phyloP scores from a whole-genome alignment of 805 yeast species.

The Metschnikowia similis region DNA sequence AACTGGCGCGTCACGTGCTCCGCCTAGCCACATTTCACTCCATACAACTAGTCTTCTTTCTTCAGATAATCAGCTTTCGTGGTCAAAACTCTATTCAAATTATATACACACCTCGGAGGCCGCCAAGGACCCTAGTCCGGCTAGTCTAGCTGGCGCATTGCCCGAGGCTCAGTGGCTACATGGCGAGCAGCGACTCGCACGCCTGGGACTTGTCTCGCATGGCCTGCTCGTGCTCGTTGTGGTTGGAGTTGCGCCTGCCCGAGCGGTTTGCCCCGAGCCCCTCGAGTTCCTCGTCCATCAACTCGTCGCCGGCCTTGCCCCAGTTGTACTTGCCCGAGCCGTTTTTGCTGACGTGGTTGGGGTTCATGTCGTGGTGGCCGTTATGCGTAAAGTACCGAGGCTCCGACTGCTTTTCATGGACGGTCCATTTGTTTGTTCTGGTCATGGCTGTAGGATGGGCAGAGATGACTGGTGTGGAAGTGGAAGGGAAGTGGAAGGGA shows the following conservation, averaged over 20 bases:
- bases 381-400: constrained; percentile 77
- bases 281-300: constrained; percentile 47
- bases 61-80: too few relatives aligned
- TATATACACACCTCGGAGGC: too few relatives aligned
- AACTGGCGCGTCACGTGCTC: too few relatives aligned
- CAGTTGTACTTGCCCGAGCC: constrained; percentile 88
- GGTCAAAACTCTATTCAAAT: too few relatives aligned
- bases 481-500: too few relatives aligned
- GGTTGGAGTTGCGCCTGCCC: constrained; percentile 39
- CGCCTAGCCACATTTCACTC: too few relatives aligned
- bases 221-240: constrained; percentile 28
- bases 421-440: constrained; percentile 76
- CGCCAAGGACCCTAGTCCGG: too few relatives aligned
- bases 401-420: constrained; percentile 54
- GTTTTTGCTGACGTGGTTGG: constrained; percentile 71
- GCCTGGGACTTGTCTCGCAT: constrained; percentile 21
- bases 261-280: constrained; percentile 17
- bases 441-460: constrained; percentile 48
- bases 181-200: constrained; percentile 9
- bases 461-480: too few relatives aligned
- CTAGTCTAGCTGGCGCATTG: not conserved
- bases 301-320: constrained; percentile 81
- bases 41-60: too few relatives aligned
- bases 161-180: not conserved
- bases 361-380: constrained; percentile 65